Conservation (phyloP, 371 early-diverging fungal species). For the Mortierella sp. region DNA sequence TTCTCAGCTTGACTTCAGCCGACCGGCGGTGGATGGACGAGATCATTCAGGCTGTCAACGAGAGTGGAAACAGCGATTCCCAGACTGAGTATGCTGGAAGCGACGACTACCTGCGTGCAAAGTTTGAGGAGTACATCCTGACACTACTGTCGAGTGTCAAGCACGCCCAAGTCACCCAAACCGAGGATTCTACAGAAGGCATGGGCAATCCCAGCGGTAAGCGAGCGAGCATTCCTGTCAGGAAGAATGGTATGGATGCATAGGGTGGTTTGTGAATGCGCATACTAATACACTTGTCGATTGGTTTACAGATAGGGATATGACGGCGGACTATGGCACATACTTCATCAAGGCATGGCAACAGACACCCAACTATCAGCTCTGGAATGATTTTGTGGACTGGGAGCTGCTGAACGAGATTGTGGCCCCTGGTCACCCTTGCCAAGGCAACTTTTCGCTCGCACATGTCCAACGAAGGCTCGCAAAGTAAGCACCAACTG, state of each 20-base stretch:
- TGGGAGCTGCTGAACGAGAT: slow-evolving; percentile 75
- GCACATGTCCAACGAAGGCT: slow-evolving; percentile 72
- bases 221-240: slow-evolving; percentile 40
- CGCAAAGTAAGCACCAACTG: slow-evolving; percentile 63
- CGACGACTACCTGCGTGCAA: slow-evolving; percentile 84
- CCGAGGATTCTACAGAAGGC: slow-evolving; percentile 52
- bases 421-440: slow-evolving; percentile 80
- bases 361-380: slow-evolving; percentile 74
- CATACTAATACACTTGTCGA: neutral
- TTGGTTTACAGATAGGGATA: slow-evolving; percentile 65
- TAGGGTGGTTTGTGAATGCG: neutral
- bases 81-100: slow-evolving; percentile 72
- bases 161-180: slow-evolving; percentile 65
- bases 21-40: slow-evolving; percentile 79
- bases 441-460: slow-evolving; percentile 74
- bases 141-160: slow-evolving; percentile 79
- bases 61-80: slow-evolving; percentile 40
- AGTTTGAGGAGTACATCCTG: slow-evolving; percentile 83
- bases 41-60: slow-evolving; percentile 67
- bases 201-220: slow-evolving; percentile 51
- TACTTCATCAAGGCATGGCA: slow-evolving; percentile 79
- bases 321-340: slow-evolving; percentile 74
- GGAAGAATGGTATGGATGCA: neutral
- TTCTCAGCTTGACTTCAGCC: slow-evolving; percentile 68
- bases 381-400: slow-evolving; percentile 78